A percentile compares a stretch with the other conserved stretches of the same genome.
Conservation (phyloP, 169 alveolate genomes). For the Babesia ovata region DNA sequence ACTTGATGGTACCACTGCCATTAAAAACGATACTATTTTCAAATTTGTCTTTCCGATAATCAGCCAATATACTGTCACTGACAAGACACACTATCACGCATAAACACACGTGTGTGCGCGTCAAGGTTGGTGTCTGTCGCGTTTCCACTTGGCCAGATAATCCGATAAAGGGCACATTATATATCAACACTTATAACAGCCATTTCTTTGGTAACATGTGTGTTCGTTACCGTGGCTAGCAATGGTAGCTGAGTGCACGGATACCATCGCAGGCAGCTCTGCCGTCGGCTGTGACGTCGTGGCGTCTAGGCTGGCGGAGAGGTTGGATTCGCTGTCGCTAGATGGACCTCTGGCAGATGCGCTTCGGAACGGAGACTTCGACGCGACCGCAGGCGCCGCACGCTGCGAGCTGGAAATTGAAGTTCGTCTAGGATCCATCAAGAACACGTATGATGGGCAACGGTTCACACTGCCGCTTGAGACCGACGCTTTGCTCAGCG, state of each 20-base stretch:
- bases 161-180: no score
- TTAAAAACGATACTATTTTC: no score
- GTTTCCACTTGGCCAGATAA: no score
- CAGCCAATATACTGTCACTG: no score
- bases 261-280: slow-evolving; percentile 62
- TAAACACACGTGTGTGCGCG: no score
- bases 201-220: no score
- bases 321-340: slow-evolving; percentile 54
- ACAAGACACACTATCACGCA: no score
- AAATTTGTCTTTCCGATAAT: no score
- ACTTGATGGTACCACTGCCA: no score
- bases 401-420: slow-evolving; percentile 65
- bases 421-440: slow-evolving; percentile 60
- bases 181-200: no score
- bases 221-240: no score
- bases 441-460: slow-evolving; percentile 43
- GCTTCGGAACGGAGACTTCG: slow-evolving; percentile 43
- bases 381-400: slow-evolving; percentile 6
- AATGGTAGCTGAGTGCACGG: slow-evolving; percentile 42
- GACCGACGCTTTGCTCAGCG: slow-evolving; percentile 57
- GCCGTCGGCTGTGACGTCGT: slow-evolving; percentile 58
- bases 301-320: slow-evolving; percentile 53
- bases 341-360: slow-evolving; percentile 64
- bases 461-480: slow-evolving; percentile 57
- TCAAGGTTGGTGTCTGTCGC: no score